These are phyloP conservation scores for Platanthera zijinensis DNA, from an alignment of 106 monocot genomes.

Conservation along the genomic window DNA sequence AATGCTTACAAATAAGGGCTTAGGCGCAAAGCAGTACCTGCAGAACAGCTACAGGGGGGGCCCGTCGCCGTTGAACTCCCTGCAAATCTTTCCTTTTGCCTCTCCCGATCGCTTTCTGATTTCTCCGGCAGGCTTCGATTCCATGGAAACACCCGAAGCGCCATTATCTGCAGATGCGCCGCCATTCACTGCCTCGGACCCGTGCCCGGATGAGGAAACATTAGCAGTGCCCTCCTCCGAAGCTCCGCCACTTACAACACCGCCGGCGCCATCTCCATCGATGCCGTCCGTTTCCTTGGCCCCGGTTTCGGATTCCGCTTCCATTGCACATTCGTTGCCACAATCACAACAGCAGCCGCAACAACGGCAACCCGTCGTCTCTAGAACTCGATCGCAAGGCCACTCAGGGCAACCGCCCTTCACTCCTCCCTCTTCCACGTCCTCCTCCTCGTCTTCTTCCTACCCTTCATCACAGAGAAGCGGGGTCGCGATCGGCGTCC, in stretches of 20 bases:
- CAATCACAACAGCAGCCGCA: neutral
- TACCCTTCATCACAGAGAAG: slow-evolving; percentile 1
- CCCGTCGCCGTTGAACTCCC: no score
- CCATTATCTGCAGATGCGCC: neutral
- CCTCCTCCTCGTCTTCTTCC: slow-evolving; percentile 2
- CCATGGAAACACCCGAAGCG: neutral
- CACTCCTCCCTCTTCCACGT: neutral
- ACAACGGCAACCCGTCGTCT: neutral
- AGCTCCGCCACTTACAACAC: neutral
- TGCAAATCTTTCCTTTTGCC: neutral
- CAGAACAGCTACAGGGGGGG: no score
- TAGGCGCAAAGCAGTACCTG: no score
- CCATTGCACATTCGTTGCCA: neutral
- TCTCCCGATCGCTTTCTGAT: neutral
- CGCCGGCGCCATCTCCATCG: neutral
- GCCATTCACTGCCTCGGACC: neutral
- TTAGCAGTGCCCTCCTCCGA: neutral
- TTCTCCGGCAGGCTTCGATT: neutral
- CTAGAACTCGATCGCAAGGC: neutral
- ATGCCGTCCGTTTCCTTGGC: neutral
- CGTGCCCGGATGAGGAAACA: neutral
- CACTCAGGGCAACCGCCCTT: neutral
- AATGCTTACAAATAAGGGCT: no score
- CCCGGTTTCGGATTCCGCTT: neutral
- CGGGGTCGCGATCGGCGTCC: neutral